phyloP scores from a whole-genome alignment of 1,139 yeast genomes.

The Nakaseomyces nivariensis region DNA sequence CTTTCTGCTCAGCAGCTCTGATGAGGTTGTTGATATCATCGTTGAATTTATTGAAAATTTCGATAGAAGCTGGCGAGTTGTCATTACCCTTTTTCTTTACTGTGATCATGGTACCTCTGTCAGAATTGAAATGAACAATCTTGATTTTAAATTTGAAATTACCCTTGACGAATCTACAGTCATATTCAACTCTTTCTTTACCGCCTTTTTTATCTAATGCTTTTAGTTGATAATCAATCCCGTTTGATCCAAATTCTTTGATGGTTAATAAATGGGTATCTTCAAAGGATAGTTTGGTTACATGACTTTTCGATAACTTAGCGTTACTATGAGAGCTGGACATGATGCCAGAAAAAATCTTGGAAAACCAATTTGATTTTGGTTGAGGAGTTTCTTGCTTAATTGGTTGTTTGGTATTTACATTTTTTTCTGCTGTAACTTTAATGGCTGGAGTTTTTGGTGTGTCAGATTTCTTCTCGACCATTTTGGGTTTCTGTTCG shows the following conservation, averaged over 20 bases:
- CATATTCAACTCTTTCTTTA: constrained; percentile 22
- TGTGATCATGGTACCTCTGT: constrained; percentile 11
- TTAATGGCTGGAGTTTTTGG: background rate
- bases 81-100: constrained; percentile 14
- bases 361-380: constrained; percentile 20
- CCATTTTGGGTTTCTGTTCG: background rate
- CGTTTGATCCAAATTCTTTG: constrained; percentile 20
- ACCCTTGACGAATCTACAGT: constrained; percentile 22
- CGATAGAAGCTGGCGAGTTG: constrained; percentile 7
- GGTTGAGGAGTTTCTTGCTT: background rate
- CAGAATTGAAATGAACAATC: constrained; percentile 9
- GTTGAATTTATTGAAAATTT: constrained; percentile 17
- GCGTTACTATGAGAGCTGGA: constrained; percentile 6
- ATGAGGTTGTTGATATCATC: constrained; percentile 15
- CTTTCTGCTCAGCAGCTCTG: constrained; percentile 7
- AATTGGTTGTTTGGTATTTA: constrained; percentile 2
- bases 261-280: constrained; percentile 22
- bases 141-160: constrained; percentile 21
- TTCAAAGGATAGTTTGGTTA: constrained; percentile 21
- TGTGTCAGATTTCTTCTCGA: background rate
- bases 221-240: constrained; percentile 21
- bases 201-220: constrained; percentile 14
- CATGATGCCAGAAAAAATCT: constrained; percentile 14
- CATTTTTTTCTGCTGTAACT: background rate
- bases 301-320: constrained; percentile 13